These are phyloP conservation scores for Trichoderma harzianum DNA, from an alignment of 2,329 filamentous ascomycete species.

Conservation along the genomic window DNA sequence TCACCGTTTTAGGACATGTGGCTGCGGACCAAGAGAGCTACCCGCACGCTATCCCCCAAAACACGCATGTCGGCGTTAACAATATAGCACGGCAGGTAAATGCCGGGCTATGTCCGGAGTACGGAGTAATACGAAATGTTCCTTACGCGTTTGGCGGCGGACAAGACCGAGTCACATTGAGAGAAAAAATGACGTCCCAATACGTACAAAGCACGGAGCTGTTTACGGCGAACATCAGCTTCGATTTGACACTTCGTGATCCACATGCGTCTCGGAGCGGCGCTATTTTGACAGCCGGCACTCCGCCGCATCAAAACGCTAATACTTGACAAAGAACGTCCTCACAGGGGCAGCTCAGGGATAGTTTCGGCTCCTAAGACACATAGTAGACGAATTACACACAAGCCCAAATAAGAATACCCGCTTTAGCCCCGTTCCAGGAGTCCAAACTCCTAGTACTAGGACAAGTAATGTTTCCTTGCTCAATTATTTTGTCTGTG, in stretches of 20 bases:
- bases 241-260: not conserved
- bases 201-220: not conserved
- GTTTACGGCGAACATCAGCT: not conserved
- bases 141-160: constrained; percentile 1
- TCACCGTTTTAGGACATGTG: not conserved
- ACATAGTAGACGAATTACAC: not conserved
- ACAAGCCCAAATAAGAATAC: not conserved
- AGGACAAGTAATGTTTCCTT: not conserved
- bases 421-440: not conserved
- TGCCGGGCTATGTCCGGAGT: not conserved
- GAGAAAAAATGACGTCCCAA: not conserved
- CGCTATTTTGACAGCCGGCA: not conserved
- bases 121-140: not conserved
- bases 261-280: not conserved
- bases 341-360: not conserved
- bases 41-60: not conserved
- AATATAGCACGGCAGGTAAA: not conserved
- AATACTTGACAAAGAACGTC: not conserved
- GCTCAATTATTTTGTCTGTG: not conserved
- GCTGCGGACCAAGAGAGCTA: not conserved
- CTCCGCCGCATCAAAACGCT: not conserved
- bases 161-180: not conserved
- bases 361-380: not conserved
- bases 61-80: not conserved
- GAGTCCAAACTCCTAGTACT: not conserved